A percentile compares a stretch with the other conserved stretches of the same genome.
phyloP scores from a whole-genome alignment of 2,329 filamentous ascomycete genomes.

The Fusarium sarcochroum region DNA sequence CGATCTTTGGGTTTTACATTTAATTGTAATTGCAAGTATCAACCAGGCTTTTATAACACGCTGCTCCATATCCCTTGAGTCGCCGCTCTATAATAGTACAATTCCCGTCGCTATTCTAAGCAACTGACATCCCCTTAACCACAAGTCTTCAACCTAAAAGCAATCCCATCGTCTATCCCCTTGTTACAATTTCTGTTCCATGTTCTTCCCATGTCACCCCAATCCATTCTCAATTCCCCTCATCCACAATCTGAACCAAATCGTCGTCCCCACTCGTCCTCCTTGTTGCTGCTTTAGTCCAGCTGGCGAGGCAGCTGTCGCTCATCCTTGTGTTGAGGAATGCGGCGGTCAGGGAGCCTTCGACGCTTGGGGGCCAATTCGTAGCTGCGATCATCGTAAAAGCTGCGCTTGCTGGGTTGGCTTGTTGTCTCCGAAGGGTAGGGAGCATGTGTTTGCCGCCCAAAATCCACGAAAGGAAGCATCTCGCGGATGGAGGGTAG shows the following conservation, averaged over 20 bases:
- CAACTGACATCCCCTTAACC: conserved; percentile 14
- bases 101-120: conserved; percentile 13
- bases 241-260: background rate
- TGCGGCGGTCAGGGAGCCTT: conserved; percentile 17
- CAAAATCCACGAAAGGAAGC: conserved; percentile 15
- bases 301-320: background rate
- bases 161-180: background rate
- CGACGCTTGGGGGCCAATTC: conserved; percentile 22
- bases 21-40: conserved; percentile 6
- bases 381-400: background rate
- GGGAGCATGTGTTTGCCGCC: background rate
- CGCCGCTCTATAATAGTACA: conserved; percentile 17
- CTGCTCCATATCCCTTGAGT: conserved; percentile 6
- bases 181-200: conserved; percentile 3
- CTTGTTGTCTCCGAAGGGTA: background rate
- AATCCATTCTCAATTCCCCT: background rate
- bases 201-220: background rate
- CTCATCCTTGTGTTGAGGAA: background rate
- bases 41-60: conserved; percentile 10
- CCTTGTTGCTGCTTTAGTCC: background rate
- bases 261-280: background rate
- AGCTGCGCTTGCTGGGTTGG: conserved; percentile 12
- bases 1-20: background rate
- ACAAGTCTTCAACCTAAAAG: conserved; percentile 15
- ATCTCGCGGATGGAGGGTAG: conserved; percentile 34